Conservation (phyloP, 148 eudicot species). For the Nyssa sinensis region DNA sequence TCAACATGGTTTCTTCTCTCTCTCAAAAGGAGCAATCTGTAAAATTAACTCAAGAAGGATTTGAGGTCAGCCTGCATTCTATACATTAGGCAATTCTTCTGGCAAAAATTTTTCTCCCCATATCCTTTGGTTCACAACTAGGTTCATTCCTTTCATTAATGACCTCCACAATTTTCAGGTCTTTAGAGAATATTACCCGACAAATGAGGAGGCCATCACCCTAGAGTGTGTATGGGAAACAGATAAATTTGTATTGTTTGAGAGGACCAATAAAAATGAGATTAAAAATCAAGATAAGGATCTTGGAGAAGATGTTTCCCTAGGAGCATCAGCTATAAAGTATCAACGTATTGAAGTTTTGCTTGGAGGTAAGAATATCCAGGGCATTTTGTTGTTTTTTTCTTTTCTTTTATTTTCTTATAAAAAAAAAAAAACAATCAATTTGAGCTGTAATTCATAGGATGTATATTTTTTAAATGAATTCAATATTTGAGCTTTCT, state of each 20-base stretch:
- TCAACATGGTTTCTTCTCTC: constrained; percentile 60
- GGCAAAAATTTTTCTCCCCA: neutral
- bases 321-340: constrained; percentile 28
- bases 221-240: constrained; percentile 70
- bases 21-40: constrained; percentile 77
- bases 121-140: neutral
- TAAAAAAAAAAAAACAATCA: neutral
- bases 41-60: constrained; percentile 72
- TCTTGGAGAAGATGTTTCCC: constrained; percentile 30
- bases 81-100: neutral
- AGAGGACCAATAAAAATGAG: constrained; percentile 33
- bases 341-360: constrained; percentile 56
- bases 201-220: constrained; percentile 42
- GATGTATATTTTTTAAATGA: neutral
- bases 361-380: constrained; percentile 67
- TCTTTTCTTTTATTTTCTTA: neutral
- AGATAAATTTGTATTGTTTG: constrained; percentile 70
- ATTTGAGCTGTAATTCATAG: too few relatives aligned
- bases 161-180: constrained; percentile 48
- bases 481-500: neutral
- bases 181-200: constrained; percentile 84
- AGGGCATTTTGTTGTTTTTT: neutral
- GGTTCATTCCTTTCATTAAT: neutral
- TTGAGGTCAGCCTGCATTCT: constrained; percentile 53
- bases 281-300: constrained; percentile 29